These are phyloP conservation scores for Aspergillus fructus DNA, from an alignment of 2,329 filamentous ascomycete genomes.

Conservation along the genomic window DNA sequence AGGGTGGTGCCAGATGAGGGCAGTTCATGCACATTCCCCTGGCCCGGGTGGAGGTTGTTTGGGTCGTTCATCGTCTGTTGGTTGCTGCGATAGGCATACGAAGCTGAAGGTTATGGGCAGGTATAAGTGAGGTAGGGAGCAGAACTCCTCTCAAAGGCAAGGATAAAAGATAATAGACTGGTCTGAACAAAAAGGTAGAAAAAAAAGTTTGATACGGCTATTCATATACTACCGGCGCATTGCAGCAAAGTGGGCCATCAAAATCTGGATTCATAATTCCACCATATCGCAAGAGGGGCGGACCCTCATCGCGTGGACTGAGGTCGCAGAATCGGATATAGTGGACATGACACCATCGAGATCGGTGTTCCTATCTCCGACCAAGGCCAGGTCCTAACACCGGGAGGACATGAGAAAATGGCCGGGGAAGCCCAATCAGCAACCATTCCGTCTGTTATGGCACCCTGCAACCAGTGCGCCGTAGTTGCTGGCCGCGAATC, in stretches of 20 bases:
- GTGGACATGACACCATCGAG: neutral
- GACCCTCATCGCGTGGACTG: neutral
- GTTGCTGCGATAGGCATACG: neutral
- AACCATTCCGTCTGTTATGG: neutral
- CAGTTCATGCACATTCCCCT: conserved; percentile 2
- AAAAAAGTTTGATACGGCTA: neutral
- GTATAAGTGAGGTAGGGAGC: neutral
- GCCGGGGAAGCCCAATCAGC: neutral
- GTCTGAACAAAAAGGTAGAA: neutral
- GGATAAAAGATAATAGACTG: neutral
- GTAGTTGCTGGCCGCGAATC: neutral
- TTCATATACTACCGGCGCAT: conserved; percentile 5
- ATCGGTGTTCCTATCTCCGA: conserved; percentile 1
- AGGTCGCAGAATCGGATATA: neutral
- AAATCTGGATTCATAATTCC: conserved; percentile 11
- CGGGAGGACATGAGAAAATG: neutral
- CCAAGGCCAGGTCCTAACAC: neutral
- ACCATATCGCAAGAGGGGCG: neutral
- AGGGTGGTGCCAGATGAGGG: conserved; percentile 16
- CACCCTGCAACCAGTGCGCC: neutral
- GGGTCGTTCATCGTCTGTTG: conserved; percentile 1
- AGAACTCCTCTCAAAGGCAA: neutral
- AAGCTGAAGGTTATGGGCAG: neutral
- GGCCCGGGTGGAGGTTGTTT: conserved; percentile 6
- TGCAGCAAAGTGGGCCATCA: conserved; percentile 2